Evolutionary conservation across 2,329 filamentous ascomycete species (phyloP), one percentile per base, ranked within the genome.

Genomic region (Chaetomium sp.): DNA sequence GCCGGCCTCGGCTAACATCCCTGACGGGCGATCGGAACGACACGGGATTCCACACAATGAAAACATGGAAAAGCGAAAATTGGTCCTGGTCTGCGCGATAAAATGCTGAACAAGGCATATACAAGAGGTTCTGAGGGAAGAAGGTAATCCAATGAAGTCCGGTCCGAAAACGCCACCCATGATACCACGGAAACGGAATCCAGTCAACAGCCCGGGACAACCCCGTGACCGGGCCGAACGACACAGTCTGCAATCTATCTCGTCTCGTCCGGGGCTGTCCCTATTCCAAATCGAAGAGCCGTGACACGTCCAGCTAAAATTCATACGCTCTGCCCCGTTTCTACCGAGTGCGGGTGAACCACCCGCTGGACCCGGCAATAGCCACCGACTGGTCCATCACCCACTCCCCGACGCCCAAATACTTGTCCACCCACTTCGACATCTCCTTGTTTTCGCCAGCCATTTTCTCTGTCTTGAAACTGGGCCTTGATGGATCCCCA

Each of bases 361-460:
- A 99, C 58, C 86, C 82, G 69, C 89, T 95, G 49, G 88, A 86
- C 43, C 90, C 88, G 70, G 96, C 89, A 55, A 97, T 82, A 42
- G 91, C 91, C 36, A 97, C 90, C 35, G 91, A 95, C 76, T 95
- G 88, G 72, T 99, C 94, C 91, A 99, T 95, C 62, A 96, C 88
- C 84, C 91, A 96, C 77, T 99, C 94, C 65, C 94, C 94, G 14
- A 96, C 86, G 60, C 90, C 90, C 44, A 97, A 84, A 72, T 97
- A 97, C 70, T 87, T 92, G 68, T 92, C 87, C 63, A 97, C 84
- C 91, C 91, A 97, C 68, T 85, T 86, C 70, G 87, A 86, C 64
- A 94, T 73, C 60, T 91, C 87, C 70, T 89, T 88, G 72, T 85
- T 92, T 56, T 95, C 89, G 69, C 79, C 77, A 36, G 87, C 81